phyloP scores from a whole-genome alignment of 306 rosid genomes.

The Ziziphus jujuba region DNA sequence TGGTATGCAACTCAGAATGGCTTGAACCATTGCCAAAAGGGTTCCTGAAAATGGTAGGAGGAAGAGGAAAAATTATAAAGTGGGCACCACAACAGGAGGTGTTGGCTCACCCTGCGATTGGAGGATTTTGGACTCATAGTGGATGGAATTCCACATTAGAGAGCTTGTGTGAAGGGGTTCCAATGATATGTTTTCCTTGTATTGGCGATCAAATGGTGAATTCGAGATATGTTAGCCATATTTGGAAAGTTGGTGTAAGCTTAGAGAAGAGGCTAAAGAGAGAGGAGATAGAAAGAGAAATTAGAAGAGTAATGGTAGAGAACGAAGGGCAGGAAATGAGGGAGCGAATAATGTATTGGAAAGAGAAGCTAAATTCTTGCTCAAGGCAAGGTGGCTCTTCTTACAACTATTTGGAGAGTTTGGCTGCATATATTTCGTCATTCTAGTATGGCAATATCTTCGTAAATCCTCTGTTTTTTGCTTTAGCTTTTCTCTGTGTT shows the following conservation, averaged over 20 bases:
- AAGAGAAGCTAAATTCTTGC: conserved; percentile 36
- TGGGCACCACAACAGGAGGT: conserved; percentile 71
- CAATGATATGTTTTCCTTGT: conserved; percentile 57
- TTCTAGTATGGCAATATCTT: no score
- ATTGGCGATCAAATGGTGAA: conserved; percentile 49
- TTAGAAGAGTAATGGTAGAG: conserved; percentile 39
- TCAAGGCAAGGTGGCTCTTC: conserved; percentile 27
- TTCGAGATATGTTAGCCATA: conserved; percentile 48
- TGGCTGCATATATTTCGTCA: conserved; percentile 14
- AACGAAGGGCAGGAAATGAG: conserved; percentile 44
- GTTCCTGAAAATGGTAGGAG: conserved; percentile 35
- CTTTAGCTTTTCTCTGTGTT: no score
- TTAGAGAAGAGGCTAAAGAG: conserved; percentile 35
- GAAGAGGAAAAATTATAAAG: conserved; percentile 47
- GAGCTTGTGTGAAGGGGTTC: conserved; percentile 61
- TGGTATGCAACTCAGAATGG: conserved; percentile 40
- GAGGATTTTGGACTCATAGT: conserved; percentile 57
- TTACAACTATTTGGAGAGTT: conserved; percentile 9
- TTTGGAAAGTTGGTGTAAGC: conserved; percentile 53
- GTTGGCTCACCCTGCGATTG: conserved; percentile 49
- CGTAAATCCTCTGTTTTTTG: no score
- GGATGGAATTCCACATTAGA: conserved; percentile 74
- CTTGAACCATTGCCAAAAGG: conserved; percentile 46
- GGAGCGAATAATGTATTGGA: conserved; percentile 29
- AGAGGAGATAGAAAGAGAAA: conserved; percentile 34